phyloP scores from a whole-genome alignment of 495 filamentous ascomycete genomes.

The Daldinia childiae region DNA sequence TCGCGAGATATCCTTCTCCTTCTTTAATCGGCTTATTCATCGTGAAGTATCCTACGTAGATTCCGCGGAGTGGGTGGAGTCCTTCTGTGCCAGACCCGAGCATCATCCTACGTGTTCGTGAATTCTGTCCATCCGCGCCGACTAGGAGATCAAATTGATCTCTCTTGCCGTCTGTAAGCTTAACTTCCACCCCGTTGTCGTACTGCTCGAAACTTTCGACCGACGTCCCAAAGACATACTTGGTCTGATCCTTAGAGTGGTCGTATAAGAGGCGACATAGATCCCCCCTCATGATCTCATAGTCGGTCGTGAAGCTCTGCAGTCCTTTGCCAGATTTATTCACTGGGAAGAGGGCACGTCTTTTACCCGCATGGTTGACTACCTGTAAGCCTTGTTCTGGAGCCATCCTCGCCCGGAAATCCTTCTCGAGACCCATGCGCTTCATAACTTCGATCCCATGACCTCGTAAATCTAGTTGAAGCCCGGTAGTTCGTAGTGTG shows the following conservation, averaged over 20 bases:
- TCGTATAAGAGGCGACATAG: constrained; percentile 58
- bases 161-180: constrained; percentile 49
- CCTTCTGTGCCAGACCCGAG: constrained; percentile 42
- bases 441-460: constrained; percentile 59
- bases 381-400: constrained; percentile 56
- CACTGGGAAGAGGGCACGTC: constrained; percentile 53
- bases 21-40: constrained; percentile 45
- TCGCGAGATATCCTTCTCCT: constrained; percentile 51
- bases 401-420: constrained; percentile 51
- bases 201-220: constrained; percentile 46
- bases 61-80: constrained; percentile 41
- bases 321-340: constrained; percentile 50
- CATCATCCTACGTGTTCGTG: constrained; percentile 55
- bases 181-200: constrained; percentile 46
- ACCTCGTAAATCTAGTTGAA: constrained; percentile 61
- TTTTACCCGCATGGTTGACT: constrained; percentile 51
- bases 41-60: constrained; percentile 54
- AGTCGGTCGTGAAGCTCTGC: constrained; percentile 61
- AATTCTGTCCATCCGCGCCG: constrained; percentile 60
- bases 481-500: constrained; percentile 57
- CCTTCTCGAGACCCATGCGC: constrained; percentile 61
- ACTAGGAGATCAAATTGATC: constrained; percentile 59
- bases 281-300: constrained; percentile 64
- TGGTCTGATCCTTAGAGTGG: constrained; percentile 49
- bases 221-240: constrained; percentile 55